Conservation (phyloP, 2,329 filamentous ascomycete species). For the Zymoseptoria pseudotritici region DNA sequence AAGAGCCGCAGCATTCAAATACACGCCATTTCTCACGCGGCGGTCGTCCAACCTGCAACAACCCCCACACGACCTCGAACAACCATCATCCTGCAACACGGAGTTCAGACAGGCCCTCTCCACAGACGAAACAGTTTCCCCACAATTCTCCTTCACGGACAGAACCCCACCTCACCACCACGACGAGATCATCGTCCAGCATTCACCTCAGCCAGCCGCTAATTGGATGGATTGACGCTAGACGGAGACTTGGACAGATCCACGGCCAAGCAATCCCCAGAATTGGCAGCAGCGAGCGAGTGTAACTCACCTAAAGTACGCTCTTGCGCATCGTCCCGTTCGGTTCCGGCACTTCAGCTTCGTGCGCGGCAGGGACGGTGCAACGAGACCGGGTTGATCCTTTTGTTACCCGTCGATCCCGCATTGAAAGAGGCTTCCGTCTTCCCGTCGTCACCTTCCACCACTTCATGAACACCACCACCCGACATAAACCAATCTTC, state of each 20-base stretch:
- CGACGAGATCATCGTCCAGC: neutral
- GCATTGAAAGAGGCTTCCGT: neutral
- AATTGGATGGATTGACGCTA: neutral
- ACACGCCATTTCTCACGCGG: neutral
- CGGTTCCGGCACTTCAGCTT: neutral
- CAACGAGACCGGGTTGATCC: neutral
- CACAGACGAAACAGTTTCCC: neutral
- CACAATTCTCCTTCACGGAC: neutral
- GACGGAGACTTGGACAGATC: neutral
- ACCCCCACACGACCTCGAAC: neutral
- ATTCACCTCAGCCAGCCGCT: neutral
- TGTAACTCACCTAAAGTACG: neutral
- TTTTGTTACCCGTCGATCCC: neutral
- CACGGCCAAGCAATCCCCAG: neutral
- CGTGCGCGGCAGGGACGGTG: neutral
- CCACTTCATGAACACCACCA: neutral
- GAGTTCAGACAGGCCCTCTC: no score
- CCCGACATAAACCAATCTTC: neutral
- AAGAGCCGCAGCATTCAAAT: neutral
- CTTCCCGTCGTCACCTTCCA: neutral
- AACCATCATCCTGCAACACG: neutral
- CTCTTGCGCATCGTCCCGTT: neutral
- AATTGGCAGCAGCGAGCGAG: neutral
- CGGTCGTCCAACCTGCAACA: neutral
- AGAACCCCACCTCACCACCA: neutral